Conservation (phyloP, 2,329 filamentous ascomycete species). For the Xylariales sp. region DNA sequence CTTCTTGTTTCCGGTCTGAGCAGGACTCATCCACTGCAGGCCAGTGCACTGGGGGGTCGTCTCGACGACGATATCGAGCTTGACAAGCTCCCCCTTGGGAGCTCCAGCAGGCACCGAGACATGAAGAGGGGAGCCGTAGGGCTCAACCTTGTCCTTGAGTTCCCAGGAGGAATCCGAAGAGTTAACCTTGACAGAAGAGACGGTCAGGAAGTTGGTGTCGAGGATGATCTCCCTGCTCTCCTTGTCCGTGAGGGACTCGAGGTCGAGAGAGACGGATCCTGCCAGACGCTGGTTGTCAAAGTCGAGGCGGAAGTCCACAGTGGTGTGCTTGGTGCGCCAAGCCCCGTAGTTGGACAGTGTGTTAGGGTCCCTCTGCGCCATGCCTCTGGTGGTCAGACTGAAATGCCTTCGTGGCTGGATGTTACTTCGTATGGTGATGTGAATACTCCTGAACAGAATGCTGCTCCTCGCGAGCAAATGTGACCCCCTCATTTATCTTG, state of each 20-base stretch:
- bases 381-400: conserved; percentile 12
- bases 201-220: conserved; percentile 79
- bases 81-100: conserved; percentile 47
- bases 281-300: conserved; percentile 75
- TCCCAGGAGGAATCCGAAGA: conserved; percentile 62
- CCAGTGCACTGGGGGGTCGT: conserved; percentile 89
- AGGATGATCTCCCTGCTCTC: conserved; percentile 75
- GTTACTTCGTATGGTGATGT: conserved; percentile 20
- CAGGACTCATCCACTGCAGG: conserved; percentile 90
- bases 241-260: conserved; percentile 72
- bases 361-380: conserved; percentile 69
- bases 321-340: conserved; percentile 81
- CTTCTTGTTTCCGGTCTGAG: conserved; percentile 92
- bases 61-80: conserved; percentile 62
- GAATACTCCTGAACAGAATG: conserved; percentile 20
- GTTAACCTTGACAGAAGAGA: conserved; percentile 68
- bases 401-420: conserved; percentile 15
- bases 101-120: conserved; percentile 55
- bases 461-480: conserved; percentile 20
- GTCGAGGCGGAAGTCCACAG: conserved; percentile 75
- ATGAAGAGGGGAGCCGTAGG: conserved; percentile 69
- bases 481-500: conserved; percentile 21
- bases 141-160: conserved; percentile 64
- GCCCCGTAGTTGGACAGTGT: conserved; percentile 89
- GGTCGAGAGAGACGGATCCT: conserved; percentile 70